Evolutionary conservation across 1,284 basidiomycete species (phyloP).

Genomic region (Peniophora sp.): DNA sequence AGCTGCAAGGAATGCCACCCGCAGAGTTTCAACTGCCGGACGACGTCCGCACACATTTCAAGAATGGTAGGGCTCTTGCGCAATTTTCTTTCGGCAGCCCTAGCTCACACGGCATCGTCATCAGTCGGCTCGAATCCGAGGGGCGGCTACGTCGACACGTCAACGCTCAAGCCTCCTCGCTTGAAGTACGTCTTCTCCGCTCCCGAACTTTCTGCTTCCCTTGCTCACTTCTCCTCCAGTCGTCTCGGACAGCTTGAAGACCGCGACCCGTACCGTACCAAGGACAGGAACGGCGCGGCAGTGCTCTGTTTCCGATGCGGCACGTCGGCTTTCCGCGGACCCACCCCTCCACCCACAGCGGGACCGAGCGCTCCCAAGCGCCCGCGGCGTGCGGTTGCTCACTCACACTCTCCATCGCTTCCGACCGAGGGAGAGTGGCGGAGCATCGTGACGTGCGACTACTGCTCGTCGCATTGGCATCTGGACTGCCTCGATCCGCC

Average conservation of each 20-base stretch:
- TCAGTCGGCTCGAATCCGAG: conserved; percentile 66
- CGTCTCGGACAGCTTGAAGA: conserved; percentile 87
- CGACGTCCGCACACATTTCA: conserved; percentile 82
- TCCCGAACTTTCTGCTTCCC: conserved; percentile 18
- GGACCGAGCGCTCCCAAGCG: conserved; percentile 48
- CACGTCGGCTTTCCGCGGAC: conserved; percentile 61
- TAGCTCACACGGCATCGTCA: conserved; percentile 8
- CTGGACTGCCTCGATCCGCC: conserved; percentile 95
- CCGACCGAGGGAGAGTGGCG: conserved; percentile 42
- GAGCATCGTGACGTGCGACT: conserved; percentile 89
- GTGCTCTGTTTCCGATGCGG: conserved; percentile 90
- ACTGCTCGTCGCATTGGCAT: conserved; percentile 94
- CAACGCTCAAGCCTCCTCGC: conserved; percentile 69
- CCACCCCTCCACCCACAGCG: conserved; percentile 24
- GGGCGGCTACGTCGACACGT: conserved; percentile 73
- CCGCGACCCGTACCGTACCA: conserved; percentile 82
- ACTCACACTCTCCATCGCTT: not conserved
- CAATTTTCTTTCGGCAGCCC: conserved; percentile 8
- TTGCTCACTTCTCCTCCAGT: conserved; percentile 33
- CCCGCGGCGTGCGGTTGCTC: conserved; percentile 30
- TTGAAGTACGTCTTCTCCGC: conserved; percentile 51
- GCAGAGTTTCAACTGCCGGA: conserved; percentile 86
- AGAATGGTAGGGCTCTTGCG: conserved; percentile 54
- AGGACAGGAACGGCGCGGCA: conserved; percentile 76
- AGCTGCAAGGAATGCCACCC: conserved; percentile 58